A percentile compares a stretch with the other conserved stretches of the same genome.
Conservation (phyloP, 2,329 filamentous ascomycete genomes). For the Aspergillus sp. region DNA sequence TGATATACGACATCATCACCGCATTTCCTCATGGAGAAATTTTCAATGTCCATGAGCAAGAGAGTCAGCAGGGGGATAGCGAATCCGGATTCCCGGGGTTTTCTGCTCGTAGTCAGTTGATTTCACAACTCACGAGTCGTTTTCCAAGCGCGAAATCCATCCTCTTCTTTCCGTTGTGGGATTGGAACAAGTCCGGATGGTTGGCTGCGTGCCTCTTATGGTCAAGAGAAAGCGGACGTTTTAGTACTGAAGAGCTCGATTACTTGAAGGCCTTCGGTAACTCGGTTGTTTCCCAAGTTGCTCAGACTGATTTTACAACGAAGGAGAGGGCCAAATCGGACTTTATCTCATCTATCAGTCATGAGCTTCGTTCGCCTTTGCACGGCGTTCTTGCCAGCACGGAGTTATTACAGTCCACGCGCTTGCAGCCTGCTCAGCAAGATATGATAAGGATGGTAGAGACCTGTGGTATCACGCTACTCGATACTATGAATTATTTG, state of each 20-base stretch:
- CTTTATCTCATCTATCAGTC: constrained; percentile 47
- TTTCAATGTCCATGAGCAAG: constrained; percentile 6
- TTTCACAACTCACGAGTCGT: constrained; percentile 1
- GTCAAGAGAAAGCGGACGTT: constrained; percentile 14
- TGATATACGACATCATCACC: constrained; percentile 13
- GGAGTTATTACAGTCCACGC: constrained; percentile 44
- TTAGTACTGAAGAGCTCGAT: constrained; percentile 22
- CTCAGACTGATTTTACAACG: constrained; percentile 25
- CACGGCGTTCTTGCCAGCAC: constrained; percentile 45
- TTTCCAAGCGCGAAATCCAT: constrained; percentile 20
- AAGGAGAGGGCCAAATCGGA: constrained; percentile 45
- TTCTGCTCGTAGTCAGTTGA: not conserved
- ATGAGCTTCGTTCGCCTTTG: constrained; percentile 45
- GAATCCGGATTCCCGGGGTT: not conserved
- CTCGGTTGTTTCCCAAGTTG: constrained; percentile 28
- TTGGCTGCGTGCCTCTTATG: constrained; percentile 25
- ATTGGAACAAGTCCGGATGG: constrained; percentile 28
- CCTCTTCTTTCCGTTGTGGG: constrained; percentile 29
- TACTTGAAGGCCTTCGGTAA: constrained; percentile 32
- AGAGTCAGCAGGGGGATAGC: not conserved
- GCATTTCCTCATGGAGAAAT: constrained; percentile 11
- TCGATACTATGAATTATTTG: constrained; percentile 42
- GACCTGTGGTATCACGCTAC: constrained; percentile 44
- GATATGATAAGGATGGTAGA: constrained; percentile 44
- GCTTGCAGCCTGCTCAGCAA: constrained; percentile 33